Evolutionary conservation across 2,329 filamentous ascomycete species (phyloP).

Genomic region (Biscogniauxia marginata): DNA sequence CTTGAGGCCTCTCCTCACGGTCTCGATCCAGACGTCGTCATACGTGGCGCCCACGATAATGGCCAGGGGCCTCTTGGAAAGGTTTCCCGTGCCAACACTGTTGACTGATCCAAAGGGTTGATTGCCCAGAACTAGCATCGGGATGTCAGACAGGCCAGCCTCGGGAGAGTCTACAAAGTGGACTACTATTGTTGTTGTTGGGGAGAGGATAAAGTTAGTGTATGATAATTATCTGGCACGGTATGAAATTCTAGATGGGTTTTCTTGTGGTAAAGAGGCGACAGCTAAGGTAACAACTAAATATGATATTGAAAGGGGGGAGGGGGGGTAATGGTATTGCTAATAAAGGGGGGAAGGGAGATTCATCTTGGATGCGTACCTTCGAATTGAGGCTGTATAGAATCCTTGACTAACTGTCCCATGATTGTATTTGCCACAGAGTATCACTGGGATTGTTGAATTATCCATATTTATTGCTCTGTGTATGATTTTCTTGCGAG

Average conservation of each 20-base stretch:
- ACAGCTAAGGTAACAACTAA: too few relatives aligned
- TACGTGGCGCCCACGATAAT: constrained; percentile 10
- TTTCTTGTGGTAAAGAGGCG: too few relatives aligned
- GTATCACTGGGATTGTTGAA: constrained; percentile 12
- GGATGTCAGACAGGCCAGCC: constrained; percentile 8
- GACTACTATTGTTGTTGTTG: constrained; percentile 4
- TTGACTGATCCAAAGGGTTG: not conserved
- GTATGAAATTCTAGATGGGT: too few relatives aligned
- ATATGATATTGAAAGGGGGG: not conserved
- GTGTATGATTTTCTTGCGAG: too few relatives aligned
- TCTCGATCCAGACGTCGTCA: constrained; percentile 14
- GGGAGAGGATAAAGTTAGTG: too few relatives aligned
- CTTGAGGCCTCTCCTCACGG: constrained; percentile 4
- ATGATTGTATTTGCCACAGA: constrained; percentile 16
- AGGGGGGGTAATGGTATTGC: too few relatives aligned
- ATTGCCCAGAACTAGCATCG: constrained; percentile 6
- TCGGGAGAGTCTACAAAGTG: constrained; percentile 11
- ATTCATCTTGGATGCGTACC: constrained; percentile 7
- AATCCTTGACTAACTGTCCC: constrained; percentile 12
- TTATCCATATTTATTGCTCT: constrained; percentile 1
- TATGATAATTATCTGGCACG: too few relatives aligned
- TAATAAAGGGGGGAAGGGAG: not conserved
- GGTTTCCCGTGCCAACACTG: constrained; percentile 11
- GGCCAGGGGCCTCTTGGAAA: constrained; percentile 6
- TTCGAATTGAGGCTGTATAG: constrained; percentile 16